Evolutionary conservation across 768 basidiomycete species (phyloP).

Genomic region (Trametes villosa): DNA sequence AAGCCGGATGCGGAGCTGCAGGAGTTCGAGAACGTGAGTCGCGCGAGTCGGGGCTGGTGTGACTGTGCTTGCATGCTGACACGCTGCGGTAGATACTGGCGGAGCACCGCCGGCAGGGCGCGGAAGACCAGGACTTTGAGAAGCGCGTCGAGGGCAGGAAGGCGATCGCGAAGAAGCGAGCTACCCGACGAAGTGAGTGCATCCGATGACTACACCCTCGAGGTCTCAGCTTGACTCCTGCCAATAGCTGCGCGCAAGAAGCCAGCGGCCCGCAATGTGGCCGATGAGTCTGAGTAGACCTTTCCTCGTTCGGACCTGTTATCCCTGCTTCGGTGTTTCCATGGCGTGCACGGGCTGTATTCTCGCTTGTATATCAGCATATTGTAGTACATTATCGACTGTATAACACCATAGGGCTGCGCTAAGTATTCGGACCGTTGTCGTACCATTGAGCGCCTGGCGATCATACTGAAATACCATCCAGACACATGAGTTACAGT

Average conservation of each 20-base stretch:
- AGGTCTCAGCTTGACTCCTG: background rate
- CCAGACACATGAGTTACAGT: too few relatives aligned
- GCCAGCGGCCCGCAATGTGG: constrained; percentile 4
- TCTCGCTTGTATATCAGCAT: background rate
- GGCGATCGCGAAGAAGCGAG: constrained; percentile 75
- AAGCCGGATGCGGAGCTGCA: constrained; percentile 93
- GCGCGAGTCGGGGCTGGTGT: background rate
- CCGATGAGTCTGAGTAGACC: constrained; percentile 17
- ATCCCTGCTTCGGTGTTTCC: background rate
- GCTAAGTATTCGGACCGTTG: too few relatives aligned
- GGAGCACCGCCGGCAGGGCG: constrained; percentile 81
- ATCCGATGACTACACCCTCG: too few relatives aligned
- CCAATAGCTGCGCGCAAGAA: constrained; percentile 22
- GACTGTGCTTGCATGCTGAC: background rate
- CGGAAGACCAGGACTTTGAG: constrained; percentile 90
- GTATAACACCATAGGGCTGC: too few relatives aligned
- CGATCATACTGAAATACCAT: too few relatives aligned
- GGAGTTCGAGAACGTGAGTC: constrained; percentile 85
- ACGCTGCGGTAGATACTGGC: constrained; percentile 68
- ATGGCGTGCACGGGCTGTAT: background rate
- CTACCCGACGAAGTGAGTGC: constrained; percentile 51
- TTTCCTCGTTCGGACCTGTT: background rate
- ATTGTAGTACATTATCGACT: background rate
- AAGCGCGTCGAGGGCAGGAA: constrained; percentile 84
- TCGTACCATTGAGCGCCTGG: too few relatives aligned